These are phyloP conservation scores for Torulaspora globosa DNA, from an alignment of 1,139 yeast species.

Conservation along the genomic window DNA sequence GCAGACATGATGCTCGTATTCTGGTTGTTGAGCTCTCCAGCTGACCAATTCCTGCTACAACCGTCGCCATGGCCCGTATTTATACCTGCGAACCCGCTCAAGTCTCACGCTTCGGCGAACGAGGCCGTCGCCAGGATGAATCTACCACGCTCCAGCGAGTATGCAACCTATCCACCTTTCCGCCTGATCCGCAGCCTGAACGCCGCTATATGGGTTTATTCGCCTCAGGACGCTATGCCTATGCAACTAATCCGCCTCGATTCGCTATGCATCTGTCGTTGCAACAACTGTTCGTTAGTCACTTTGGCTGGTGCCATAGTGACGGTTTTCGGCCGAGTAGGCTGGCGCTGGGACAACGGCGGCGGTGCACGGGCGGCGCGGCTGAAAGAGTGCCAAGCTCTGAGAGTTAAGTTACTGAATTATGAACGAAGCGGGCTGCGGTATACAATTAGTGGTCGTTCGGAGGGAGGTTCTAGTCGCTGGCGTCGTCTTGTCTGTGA, in stretches of 20 bases:
- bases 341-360: too few species aligned
- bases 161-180: neutral
- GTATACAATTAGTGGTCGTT: too few species aligned
- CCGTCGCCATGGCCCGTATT: neutral
- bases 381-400: too few species aligned
- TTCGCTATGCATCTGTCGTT: neutral
- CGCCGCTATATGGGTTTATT: neutral
- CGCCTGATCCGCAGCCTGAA: neutral
- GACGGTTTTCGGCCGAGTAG: conserved; percentile 1
- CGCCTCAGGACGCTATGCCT: neutral
- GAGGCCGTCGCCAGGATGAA: neutral
- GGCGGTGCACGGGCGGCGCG: too few species aligned
- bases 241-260: neutral
- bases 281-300: neutral
- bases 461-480: too few species aligned
- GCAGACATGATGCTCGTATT: conserved; percentile 18
- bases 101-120: neutral
- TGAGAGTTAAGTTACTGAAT: neutral
- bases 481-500: neutral
- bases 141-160: neutral
- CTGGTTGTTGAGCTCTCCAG: neutral
- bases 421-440: neutral
- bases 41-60: neutral
- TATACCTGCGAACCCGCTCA: neutral
- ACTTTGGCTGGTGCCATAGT: neutral